Evolutionary conservation across 2,329 filamentous ascomycete genomes (phyloP), one percentile per base, ranked within the genome.

Genomic region (Xylariomycetidae sp.): DNA sequence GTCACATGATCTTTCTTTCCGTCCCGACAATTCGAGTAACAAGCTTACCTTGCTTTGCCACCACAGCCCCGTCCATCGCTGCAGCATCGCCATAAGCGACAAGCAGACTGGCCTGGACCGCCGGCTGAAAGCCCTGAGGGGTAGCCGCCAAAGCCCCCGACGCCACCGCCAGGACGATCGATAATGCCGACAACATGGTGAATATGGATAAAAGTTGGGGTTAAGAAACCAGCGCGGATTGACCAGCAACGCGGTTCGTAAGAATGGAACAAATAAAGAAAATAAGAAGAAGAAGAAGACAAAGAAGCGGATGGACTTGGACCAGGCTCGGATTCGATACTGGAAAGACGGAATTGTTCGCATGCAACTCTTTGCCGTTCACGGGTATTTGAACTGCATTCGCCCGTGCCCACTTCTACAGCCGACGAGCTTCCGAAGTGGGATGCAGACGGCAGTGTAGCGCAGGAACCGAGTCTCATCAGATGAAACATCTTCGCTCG

Each of bases 71-170:
- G 37, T 60, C 59, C 14, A 54, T 45, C 6, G 62, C 56, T 12
- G 56, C 47, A n/a, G 56, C 46, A 33, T 49, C 54, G 25, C 53
- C 54, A 39, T 56, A 69, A 10, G 55, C 50, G 10, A 68, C 63
- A n/a, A 65, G 46, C 25, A 68, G 56, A 35, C 58, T 47, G 19
- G 44, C 56, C 20, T 56, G 48, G n/a, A 54, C 52, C 12, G 49
- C 48, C 1, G 66, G 66, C 29, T 52, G 41, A 43, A 68, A 69
- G 17, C 62, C 61, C 8, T 49, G 29, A 4, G 66, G 65, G 10
- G 65, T 68, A 7, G 50, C 49, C 8, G 63, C 66, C 18, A 61
- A 48, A 15, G 53, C 49, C 17, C 53, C 48, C 20, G 59, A 50
- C 26, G 54, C 54, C 22, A 50, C 52, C 25, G 56, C 46, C 34